These are phyloP conservation scores for Cutaneotrichosporon sp. DNA, from an alignment of 1,284 basidiomycete species.

Conservation along the genomic window DNA sequence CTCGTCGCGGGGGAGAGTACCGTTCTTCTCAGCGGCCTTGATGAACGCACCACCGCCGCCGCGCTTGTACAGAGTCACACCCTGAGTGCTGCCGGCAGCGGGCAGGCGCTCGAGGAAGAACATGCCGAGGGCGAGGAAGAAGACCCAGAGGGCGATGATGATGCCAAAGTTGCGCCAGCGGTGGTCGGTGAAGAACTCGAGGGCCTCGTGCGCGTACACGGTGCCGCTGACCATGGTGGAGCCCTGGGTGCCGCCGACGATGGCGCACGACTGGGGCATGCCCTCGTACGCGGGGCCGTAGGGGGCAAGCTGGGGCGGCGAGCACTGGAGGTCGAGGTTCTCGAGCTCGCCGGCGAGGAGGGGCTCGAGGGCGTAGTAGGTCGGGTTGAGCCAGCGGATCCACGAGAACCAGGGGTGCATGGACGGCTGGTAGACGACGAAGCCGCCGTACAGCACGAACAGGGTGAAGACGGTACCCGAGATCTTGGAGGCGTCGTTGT, in stretches of 20 bases:
- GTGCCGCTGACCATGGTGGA: slow-evolving; percentile 21
- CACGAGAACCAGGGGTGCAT: slow-evolving; percentile 42
- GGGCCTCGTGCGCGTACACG: slow-evolving; percentile 49
- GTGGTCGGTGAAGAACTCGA: slow-evolving; percentile 49
- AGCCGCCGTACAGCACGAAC: slow-evolving; percentile 41
- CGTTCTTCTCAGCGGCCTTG: slow-evolving; percentile 27
- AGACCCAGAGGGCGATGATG: slow-evolving; percentile 49
- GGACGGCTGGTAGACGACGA: slow-evolving; percentile 42
- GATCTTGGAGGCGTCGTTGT: slow-evolving; percentile 50
- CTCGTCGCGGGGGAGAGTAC: slow-evolving; percentile 30
- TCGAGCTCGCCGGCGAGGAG: slow-evolving; percentile 55
- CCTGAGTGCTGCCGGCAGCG: slow-evolving; percentile 42
- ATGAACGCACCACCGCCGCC: slow-evolving; percentile 18
- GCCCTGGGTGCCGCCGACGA: slow-evolving; percentile 44
- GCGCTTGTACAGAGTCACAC: slow-evolving; percentile 44
- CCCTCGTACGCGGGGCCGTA: slow-evolving; percentile 47
- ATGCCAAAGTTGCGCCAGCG: slow-evolving; percentile 58
- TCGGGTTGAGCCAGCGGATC: slow-evolving; percentile 36
- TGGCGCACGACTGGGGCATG: slow-evolving; percentile 43
- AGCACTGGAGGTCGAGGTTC: slow-evolving; percentile 49
- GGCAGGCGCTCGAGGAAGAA: slow-evolving; percentile 27
- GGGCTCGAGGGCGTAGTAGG: slow-evolving; percentile 44
- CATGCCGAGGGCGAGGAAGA: slow-evolving; percentile 26
- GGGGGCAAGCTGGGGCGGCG: slow-evolving; percentile 50
- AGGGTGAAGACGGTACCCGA: slow-evolving; percentile 42